Evolutionary conservation across 2,329 filamentous ascomycete species (phyloP).

Genomic region (Alternaria brassicicola): DNA sequence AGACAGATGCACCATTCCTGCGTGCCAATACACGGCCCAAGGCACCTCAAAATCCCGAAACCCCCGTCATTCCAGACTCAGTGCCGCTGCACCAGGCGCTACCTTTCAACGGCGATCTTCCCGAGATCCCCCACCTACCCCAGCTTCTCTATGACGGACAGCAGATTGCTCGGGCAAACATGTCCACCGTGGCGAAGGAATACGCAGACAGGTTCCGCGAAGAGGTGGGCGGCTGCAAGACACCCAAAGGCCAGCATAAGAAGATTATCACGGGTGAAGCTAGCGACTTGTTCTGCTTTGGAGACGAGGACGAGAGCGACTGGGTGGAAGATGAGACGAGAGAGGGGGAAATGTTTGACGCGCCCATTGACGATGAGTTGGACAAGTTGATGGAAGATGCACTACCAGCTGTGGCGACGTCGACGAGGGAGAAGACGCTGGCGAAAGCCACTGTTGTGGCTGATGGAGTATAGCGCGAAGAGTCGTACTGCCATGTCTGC

Average conservation of each 20-base stretch:
- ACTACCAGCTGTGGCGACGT: background rate
- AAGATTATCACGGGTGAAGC: slow-evolving; percentile 51
- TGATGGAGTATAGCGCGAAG: background rate
- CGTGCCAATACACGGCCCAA: slow-evolving; percentile 46
- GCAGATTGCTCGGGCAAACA: slow-evolving; percentile 47
- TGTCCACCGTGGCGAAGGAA: slow-evolving; percentile 55
- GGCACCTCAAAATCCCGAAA: slow-evolving; percentile 33
- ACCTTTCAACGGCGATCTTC: slow-evolving; percentile 57
- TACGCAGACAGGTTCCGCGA: slow-evolving; percentile 66
- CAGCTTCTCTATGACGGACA: slow-evolving; percentile 70
- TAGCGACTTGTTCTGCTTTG: slow-evolving; percentile 70
- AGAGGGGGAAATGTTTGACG: slow-evolving; percentile 12
- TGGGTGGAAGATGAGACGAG: slow-evolving; percentile 35
- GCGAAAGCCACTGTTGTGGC: background rate
- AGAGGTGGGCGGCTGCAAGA: slow-evolving; percentile 70
- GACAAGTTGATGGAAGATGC: background rate
- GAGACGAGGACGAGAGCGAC: slow-evolving; percentile 43
- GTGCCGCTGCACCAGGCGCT: slow-evolving; percentile 54
- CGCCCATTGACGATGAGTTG: slow-evolving; percentile 8
- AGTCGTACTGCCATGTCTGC: no score
- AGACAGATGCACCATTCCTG: slow-evolving; percentile 46
- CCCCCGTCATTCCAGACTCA: slow-evolving; percentile 59
- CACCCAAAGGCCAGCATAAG: slow-evolving; percentile 43
- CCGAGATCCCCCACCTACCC: slow-evolving; percentile 59
- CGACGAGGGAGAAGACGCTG: background rate